phyloP scores from a whole-genome alignment of 495 filamentous ascomycete genomes.

The Aspergillus homomorphus region DNA sequence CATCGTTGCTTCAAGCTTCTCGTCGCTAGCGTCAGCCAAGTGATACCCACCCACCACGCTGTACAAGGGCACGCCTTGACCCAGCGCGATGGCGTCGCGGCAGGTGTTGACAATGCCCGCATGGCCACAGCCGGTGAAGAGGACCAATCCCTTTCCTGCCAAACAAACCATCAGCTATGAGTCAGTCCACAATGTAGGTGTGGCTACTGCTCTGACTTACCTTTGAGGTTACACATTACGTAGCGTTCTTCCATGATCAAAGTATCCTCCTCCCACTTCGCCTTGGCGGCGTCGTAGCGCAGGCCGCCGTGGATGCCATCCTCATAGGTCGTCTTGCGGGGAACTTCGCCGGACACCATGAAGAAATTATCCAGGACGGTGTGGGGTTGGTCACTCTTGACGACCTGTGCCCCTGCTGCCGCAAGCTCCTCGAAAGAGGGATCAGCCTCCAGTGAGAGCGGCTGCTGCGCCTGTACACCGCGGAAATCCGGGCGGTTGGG shows the following conservation, averaged over 20 bases:
- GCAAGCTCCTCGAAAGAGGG: conserved; percentile 41
- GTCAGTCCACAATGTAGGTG: neutral
- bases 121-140: conserved; percentile 48
- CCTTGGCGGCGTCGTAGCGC: conserved; percentile 25
- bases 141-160: conserved; percentile 38
- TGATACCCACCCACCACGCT: conserved; percentile 49
- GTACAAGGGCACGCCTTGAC: conserved; percentile 33
- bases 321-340: conserved; percentile 39
- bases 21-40: conserved; percentile 35
- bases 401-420: conserved; percentile 31
- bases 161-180: neutral
- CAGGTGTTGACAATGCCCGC: conserved; percentile 44
- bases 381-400: conserved; percentile 30
- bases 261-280: conserved; percentile 40
- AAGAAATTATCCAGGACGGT: conserved; percentile 38
- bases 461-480: conserved; percentile 30
- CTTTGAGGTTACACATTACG: conserved; percentile 45
- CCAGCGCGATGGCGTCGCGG: conserved; percentile 32
- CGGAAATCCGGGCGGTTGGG: conserved; percentile 40
- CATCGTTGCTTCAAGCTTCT: conserved; percentile 33
- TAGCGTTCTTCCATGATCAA: conserved; percentile 45
- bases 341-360: conserved; percentile 42
- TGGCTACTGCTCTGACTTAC: conserved; percentile 20
- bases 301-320: conserved; percentile 35
- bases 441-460: conserved; percentile 40